Evolutionary conservation across 140 eudicot genomes (phyloP), one percentile per base, ranked within the genome.

Genomic region (Bidens hawaiensis): DNA sequence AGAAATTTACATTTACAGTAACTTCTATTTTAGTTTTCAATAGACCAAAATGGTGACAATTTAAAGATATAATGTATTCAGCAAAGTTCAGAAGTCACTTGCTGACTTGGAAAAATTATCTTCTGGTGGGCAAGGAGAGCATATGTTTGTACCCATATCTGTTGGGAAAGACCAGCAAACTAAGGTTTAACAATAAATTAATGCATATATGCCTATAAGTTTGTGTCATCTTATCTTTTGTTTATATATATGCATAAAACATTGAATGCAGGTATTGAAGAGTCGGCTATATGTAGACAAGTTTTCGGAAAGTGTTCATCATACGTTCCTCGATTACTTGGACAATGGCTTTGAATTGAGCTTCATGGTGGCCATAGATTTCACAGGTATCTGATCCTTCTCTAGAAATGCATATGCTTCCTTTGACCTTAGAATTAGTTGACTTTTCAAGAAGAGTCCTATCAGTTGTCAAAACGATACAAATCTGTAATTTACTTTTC

Each of bases 281-380:
- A 81, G 99, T 80, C 89, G 68, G 75, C 76, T 93, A 13, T 85
- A 74, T 79, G 95, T 88, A 74, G 99, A 93, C 64, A 88, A 76
- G 66, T 85, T 71, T 63, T 69, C 81, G 38, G 99, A 93, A 80
- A 88, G 83, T 59, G 83, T 81, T 47, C 82, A 83, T 68, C 79
- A 83, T 65, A 88, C 96, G 22, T 93, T 93, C 72, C 91, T 93
- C 59, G 99, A 93, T 79, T 93, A 93, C 80, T 64, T 93, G 85
- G 85, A 85, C 67, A 89, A 81, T 71, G 96, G 99, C 47, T 93
- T 82, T 85, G 95, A 93, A 67, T 67, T 93, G 76, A 93, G 87
- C 72, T 93, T 93, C 82, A 93, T 93, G 99, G 96, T 83, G 68
- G 99, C 99, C 21, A 65, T 93, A 40, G 99, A 93, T 82, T 93